Evolutionary conservation across 2,329 filamentous ascomycete species (phyloP).

Genomic region (Colletotrichum sp.): DNA sequence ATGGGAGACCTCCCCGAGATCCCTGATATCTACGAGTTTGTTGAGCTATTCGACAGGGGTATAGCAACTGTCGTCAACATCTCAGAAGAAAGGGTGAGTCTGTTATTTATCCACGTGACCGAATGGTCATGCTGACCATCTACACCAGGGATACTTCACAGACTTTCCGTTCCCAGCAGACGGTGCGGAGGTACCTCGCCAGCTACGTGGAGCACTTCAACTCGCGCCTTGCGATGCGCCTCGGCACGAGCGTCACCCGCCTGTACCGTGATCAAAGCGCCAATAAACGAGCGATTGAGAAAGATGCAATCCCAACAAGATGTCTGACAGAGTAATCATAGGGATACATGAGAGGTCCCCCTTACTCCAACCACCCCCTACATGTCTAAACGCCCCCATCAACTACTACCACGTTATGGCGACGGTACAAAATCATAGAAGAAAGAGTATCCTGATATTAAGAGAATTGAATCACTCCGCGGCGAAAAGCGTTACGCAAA

Average conservation of each 20-base stretch:
- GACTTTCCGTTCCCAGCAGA: too few relatives aligned
- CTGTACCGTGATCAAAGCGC: conserved; percentile 24
- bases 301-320: conserved; percentile 24
- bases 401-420: conserved; percentile 22
- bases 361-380: too few relatives aligned
- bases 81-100: conserved; percentile 31
- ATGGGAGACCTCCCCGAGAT: too few relatives aligned
- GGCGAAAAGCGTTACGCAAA: conserved; percentile 42
- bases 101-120: background rate
- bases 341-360: too few relatives aligned
- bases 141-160: conserved; percentile 33
- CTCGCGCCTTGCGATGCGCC: conserved; percentile 26
- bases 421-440: conserved; percentile 34
- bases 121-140: background rate
- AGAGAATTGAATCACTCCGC: conserved; percentile 39
- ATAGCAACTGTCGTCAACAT: conserved; percentile 34
- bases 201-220: conserved; percentile 37
- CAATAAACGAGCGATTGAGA: conserved; percentile 31
- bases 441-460: conserved; percentile 38
- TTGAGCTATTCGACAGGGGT: too few relatives aligned
- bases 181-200: conserved; percentile 37
- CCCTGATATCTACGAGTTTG: too few relatives aligned
- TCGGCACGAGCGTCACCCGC: conserved; percentile 26
- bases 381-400: too few relatives aligned
- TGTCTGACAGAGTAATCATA: conserved; percentile 40